phyloP scores from a whole-genome alignment of 192 early-diverging fungal species.

The Ambispora gerdemannii region DNA sequence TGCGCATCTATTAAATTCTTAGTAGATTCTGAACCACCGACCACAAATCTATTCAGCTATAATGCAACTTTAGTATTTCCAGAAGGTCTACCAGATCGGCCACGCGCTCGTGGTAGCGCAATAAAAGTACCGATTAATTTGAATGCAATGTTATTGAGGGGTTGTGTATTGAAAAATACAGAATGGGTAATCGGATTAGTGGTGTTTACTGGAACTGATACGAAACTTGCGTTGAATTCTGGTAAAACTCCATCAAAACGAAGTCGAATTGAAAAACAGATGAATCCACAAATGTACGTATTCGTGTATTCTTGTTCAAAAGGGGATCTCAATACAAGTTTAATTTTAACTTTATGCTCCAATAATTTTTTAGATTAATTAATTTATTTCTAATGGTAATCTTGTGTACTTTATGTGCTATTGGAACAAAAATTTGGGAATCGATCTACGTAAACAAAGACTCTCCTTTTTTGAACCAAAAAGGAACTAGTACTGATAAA shows the following conservation, averaged over 20 bases:
- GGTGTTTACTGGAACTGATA: slow-evolving; percentile 71
- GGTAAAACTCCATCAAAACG: slow-evolving; percentile 68
- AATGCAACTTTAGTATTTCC: slow-evolving; percentile 52
- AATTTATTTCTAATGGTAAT: slow-evolving; percentile 65
- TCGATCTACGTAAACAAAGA: slow-evolving; percentile 79
- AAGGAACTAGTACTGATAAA: slow-evolving; percentile 3
- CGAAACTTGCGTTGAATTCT: slow-evolving; percentile 75
- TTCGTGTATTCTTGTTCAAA: no score
- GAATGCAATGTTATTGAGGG: slow-evolving; percentile 66
- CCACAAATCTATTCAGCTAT: slow-evolving; percentile 59
- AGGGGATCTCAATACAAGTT: not conserved
- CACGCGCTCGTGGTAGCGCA: slow-evolving; percentile 3
- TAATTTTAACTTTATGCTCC: not conserved
- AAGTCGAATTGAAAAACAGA: slow-evolving; percentile 62
- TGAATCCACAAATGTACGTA: slow-evolving; percentile 64
- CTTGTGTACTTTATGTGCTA: slow-evolving; percentile 60
- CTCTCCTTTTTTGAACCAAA: slow-evolving; percentile 36
- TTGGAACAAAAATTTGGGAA: slow-evolving; percentile 31
- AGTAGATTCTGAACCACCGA: slow-evolving; percentile 61
- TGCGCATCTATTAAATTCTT: slow-evolving; percentile 44
- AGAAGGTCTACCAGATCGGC: slow-evolving; percentile 5
- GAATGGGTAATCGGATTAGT: slow-evolving; percentile 71
- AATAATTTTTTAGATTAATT: slow-evolving; percentile 51
- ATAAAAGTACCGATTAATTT: slow-evolving; percentile 53
- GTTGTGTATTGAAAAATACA: slow-evolving; percentile 72